Percentiles rank a stretch among this genome's conserved stretches.
These are phyloP conservation scores for Galerina sulciceps DNA, from an alignment of 768 basidiomycete genomes.

Conservation along the genomic window DNA sequence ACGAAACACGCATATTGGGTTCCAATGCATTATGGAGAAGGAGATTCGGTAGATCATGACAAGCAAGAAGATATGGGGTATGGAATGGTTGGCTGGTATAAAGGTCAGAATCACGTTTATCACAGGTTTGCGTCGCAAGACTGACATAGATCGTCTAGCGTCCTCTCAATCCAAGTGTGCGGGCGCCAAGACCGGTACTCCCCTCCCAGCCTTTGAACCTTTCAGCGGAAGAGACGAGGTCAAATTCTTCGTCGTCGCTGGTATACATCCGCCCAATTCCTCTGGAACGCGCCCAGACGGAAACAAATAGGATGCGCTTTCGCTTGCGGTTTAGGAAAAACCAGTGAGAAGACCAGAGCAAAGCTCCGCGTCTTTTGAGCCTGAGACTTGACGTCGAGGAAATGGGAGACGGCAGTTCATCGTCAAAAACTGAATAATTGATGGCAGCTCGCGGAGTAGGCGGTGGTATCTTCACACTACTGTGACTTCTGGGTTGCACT, in stretches of 20 bases:
- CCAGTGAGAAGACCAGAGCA: slow-evolving; percentile 97
- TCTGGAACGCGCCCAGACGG: slow-evolving; percentile 86
- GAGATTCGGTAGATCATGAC: neutral
- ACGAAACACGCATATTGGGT: slow-evolving; percentile 1
- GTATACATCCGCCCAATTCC: slow-evolving; percentile 57
- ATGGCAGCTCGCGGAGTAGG: slow-evolving; percentile 44
- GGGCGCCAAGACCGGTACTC: slow-evolving; percentile 76
- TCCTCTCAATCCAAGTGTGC: slow-evolving; percentile 67
- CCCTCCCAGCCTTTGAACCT: slow-evolving; percentile 85
- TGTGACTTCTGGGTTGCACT: slow-evolving; percentile 41
- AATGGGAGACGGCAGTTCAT: slow-evolving; percentile 24
- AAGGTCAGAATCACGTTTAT: slow-evolving; percentile 14
- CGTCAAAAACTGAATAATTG: slow-evolving; percentile 40
- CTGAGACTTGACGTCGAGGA: slow-evolving; percentile 47
- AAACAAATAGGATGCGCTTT: slow-evolving; percentile 91
- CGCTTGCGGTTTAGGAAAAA: slow-evolving; percentile 94
- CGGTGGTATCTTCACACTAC: slow-evolving; percentile 41
- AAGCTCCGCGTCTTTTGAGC: slow-evolving; percentile 69
- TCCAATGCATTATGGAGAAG: slow-evolving; percentile 7
- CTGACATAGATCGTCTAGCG: slow-evolving; percentile 18
- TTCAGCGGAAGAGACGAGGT: slow-evolving; percentile 34
- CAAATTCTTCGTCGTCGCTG: slow-evolving; percentile 49
- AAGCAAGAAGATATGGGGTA: slow-evolving; percentile 12
- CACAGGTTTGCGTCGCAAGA: neutral
- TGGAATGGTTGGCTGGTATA: slow-evolving; percentile 17